These are phyloP conservation scores for Debaryomycetaceae sp. DNA, from an alignment of 1,139 yeast genomes.

Conservation along the genomic window DNA sequence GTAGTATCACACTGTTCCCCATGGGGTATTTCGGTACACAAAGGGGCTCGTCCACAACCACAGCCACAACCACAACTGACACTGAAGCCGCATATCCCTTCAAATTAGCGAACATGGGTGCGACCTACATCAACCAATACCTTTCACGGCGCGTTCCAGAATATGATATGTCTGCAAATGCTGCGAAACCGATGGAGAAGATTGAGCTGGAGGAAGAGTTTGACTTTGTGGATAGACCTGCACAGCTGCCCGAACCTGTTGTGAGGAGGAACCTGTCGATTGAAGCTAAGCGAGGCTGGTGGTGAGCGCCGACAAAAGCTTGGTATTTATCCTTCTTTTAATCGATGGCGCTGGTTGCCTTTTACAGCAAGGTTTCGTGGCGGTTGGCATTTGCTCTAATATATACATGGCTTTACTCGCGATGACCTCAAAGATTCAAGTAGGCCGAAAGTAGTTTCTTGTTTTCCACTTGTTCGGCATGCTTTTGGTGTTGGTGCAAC, in stretches of 20 bases:
- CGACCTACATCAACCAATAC: too few species aligned
- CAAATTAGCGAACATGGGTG: too few species aligned
- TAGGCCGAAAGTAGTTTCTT: slow-evolving; percentile 27
- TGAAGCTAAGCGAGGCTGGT: slow-evolving; percentile 24
- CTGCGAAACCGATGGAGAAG: too few species aligned
- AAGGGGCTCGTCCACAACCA: not conserved
- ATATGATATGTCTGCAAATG: too few species aligned
- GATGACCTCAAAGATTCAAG: slow-evolving; percentile 14
- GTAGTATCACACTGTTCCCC: too few species aligned
- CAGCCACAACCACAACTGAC: too few species aligned
- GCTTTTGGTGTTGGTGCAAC: slow-evolving; percentile 24
- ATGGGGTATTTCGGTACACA: too few species aligned
- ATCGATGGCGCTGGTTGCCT: not conserved
- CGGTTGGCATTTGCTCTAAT: not conserved
- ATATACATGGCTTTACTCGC: not conserved
- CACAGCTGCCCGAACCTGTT: slow-evolving; percentile 16
- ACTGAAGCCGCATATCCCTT: too few species aligned
- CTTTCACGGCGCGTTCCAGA: too few species aligned
- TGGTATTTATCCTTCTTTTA: not conserved
- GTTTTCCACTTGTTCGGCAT: slow-evolving; percentile 23
- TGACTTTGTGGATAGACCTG: slow-evolving; percentile 41
- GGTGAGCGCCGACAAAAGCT: slow-evolving; percentile 16
- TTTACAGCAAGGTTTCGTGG: not conserved
- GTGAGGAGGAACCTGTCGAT: slow-evolving; percentile 7
- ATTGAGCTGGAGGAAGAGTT: slow-evolving; percentile 26